Evolutionary conservation across 345 rosid species (phyloP), one percentile per base, ranked within the genome.

Genomic region (Boechera stricta): DNA sequence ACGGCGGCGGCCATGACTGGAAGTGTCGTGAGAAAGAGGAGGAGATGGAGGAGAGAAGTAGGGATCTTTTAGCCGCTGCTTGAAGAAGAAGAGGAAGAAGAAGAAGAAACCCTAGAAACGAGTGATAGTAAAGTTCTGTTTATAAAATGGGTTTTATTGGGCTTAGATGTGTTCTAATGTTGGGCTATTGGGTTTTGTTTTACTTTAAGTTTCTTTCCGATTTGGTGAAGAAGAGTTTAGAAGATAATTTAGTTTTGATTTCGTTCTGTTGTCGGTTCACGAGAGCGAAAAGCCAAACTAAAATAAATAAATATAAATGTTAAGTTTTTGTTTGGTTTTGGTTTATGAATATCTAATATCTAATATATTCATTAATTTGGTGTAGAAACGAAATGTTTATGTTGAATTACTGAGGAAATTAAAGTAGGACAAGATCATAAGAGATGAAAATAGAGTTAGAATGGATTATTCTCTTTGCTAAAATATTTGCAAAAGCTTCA

Each of bases 1-100:
- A 0, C 79, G 56, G 65, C 21, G 74, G 74, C 65, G 35, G 82
- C 82, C 82, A 79, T 79, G 65, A 63, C 74, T 79, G 64, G 33
- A 7, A 38, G 45, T 16, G 70, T 18, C 2, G 45, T 28, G 64
- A n/a, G 11, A 21, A 32, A 33, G 13, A 36, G 42, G 28, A 38
- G 28, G 15, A 24, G 52, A 28, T 28, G 2, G 48, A 38, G 63
- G 39, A 58, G 75, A 72, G 32, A 28, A 39, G 10, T 64, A 76
- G 53, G 53, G 64, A 42, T 54, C 26, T 75, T 49, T 38, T 6
- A 48, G 67, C 79, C 42, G 69, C 74, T 6, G 70, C 61, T 52
- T 10, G 69, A 29, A 28, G 69, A 62, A 62, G 69, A 26, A 2
- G 64, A 9, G 18, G 21, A 28, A 59, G n/a, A n/a, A n/a, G n/a